These are phyloP conservation scores for Thecaphora thlaspeos DNA, from an alignment of 1,284 basidiomycete species.

Conservation along the genomic window DNA sequence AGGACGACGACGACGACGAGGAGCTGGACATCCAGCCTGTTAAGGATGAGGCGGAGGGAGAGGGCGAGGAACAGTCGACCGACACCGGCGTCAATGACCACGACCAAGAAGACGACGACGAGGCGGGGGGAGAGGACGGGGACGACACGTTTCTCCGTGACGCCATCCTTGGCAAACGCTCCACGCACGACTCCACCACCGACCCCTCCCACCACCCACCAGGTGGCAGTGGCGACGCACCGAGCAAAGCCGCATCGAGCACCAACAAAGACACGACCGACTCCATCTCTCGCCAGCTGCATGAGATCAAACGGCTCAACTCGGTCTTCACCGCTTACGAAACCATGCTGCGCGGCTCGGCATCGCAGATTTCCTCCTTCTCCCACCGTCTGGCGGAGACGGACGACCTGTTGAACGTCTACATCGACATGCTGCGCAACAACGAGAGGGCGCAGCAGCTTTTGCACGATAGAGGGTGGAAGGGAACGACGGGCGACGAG, in stretches of 20 bases:
- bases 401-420: constrained; percentile 47
- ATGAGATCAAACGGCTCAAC: constrained; percentile 47
- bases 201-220: constrained; percentile 14
- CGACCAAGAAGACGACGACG: background rate
- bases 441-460: constrained; percentile 46
- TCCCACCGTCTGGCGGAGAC: constrained; percentile 40
- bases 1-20: constrained; percentile 25
- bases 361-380: constrained; percentile 51
- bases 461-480: constrained; percentile 46
- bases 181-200: constrained; percentile 17
- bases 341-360: constrained; percentile 33
- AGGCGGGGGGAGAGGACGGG: constrained; percentile 2
- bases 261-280: constrained; percentile 25
- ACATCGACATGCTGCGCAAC: constrained; percentile 46
- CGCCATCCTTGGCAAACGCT: constrained; percentile 26
- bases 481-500: constrained; percentile 44
- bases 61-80: background rate
- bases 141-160: constrained; percentile 40
- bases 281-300: constrained; percentile 37
- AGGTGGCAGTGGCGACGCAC: constrained; percentile 9
- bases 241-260: background rate
- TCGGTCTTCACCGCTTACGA: constrained; percentile 52
- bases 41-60: too few species aligned
- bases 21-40: constrained; percentile 18
- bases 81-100: constrained; percentile 6